Base-by-base conservation (phyloP, 2,329 filamentous ascomycete species). In the Eurotiales sp. region DNA sequence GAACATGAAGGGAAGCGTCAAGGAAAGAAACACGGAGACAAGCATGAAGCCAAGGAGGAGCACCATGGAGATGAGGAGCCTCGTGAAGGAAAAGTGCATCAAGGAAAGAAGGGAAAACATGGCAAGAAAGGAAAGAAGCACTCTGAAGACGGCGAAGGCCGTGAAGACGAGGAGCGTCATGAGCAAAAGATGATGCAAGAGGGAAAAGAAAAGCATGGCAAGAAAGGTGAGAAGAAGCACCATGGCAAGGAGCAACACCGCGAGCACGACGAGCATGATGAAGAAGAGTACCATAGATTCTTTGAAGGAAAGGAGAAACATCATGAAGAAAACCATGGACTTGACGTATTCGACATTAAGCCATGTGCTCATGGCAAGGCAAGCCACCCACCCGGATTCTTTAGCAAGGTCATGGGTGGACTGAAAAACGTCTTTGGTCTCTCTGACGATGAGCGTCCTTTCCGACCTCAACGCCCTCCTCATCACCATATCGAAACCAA, bases 401-500 rank as follows among this genome's bases (percentile, higher is more conserved):
- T 53, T n/a, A 22, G 19, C 41, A 53, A 49, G 40, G 19, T 42
- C 21, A 49, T 48, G 10, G 30, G 23, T 14, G 15, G 23, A 11
- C 15, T 53, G 22, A 45, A 36, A 40, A 30, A 45, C n/a, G 3
- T 49, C 1, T 47, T 53, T 34, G 45, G 51, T n/a, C 32, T 40
- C 22, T 42, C 17, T 14, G 32, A 7, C 2, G 21, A 32, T 34
- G 27, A 25, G 10, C 30, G n/a, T 11, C 43, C 43, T 21, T 10
- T n/a, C 14, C 3, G 21, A 4, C n/a, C 7, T 8, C 19, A 15
- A 29, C 41, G 46, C 19, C 30, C 25, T 39, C 34, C 32, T 21
- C 29, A 55, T 51, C 58, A 60, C 40, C 61, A 73, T n/a, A n/a
- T n/a, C 51, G 66, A 75, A 55, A 71, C 75, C 80, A 86, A 88